Conservation (phyloP, 140 eudicot genomes). For the Oenanthe javanica region DNA sequence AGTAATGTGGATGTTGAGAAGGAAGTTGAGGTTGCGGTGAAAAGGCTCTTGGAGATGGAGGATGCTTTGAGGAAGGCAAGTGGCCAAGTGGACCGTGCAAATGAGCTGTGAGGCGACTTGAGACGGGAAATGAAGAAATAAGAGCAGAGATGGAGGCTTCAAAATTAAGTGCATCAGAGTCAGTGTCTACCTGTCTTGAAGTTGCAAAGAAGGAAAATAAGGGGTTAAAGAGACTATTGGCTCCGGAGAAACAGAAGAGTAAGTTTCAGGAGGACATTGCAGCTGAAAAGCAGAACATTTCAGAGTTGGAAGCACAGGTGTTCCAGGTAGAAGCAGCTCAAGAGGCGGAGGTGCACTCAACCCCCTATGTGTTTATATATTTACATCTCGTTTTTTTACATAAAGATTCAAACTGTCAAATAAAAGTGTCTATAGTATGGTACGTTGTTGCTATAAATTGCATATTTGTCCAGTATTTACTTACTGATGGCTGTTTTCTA, state of each 20-base stretch:
- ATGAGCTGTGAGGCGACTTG: conserved; percentile 76
- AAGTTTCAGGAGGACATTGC: conserved; percentile 89
- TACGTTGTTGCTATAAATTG: neutral
- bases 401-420: neutral
- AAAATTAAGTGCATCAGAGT: conserved; percentile 88
- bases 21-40: conserved; percentile 20
- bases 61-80: conserved; percentile 42
- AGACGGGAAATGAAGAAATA: conserved; percentile 88
- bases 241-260: conserved; percentile 89
- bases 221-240: conserved; percentile 66
- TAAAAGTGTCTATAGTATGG: neutral
- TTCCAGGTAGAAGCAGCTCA: conserved; percentile 52
- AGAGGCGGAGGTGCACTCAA: conserved; percentile 58
- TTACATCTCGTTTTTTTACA: neutral
- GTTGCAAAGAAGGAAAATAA: conserved; percentile 92
- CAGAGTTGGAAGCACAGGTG: conserved; percentile 54
- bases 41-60: conserved; percentile 11
- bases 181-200: conserved; percentile 69
- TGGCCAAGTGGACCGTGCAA: conserved; percentile 93
- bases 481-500: neutral
- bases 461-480: too few relatives aligned
- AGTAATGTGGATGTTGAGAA: conserved; percentile 9
- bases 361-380: neutral
- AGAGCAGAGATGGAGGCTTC: conserved; percentile 97
- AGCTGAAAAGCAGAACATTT: conserved; percentile 60